Evolutionary conservation across 2,329 filamentous ascomycete genomes (phyloP).

Genomic region (Penicillium sp.): DNA sequence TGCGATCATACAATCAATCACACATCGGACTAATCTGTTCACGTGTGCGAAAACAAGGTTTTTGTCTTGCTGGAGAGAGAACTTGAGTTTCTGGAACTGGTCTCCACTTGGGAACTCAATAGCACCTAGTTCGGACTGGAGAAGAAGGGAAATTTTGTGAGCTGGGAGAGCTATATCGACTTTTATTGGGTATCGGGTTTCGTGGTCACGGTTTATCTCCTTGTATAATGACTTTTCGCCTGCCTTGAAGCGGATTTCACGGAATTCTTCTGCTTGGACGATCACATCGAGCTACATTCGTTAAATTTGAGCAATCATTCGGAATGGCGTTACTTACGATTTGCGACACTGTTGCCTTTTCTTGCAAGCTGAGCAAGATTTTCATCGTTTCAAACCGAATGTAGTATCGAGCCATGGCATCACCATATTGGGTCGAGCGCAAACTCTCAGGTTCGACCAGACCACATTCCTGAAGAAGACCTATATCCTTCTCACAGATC

Average conservation of each 20-base stretch:
- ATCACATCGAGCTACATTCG: conserved; percentile 61
- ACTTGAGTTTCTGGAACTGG: conserved; percentile 54
- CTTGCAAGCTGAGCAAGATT: conserved; percentile 62
- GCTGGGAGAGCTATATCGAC: conserved; percentile 64
- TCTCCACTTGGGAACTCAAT: conserved; percentile 64
- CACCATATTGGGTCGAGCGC: conserved; percentile 68
- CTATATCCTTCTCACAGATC: conserved; percentile 70
- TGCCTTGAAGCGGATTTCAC: conserved; percentile 68
- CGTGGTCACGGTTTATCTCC: conserved; percentile 67
- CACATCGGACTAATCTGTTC: conserved; percentile 70
- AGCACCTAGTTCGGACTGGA: conserved; percentile 72
- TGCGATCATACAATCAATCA: conserved; percentile 70
- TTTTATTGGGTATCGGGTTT: conserved; percentile 70
- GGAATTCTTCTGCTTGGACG: conserved; percentile 70
- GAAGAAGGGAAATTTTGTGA: conserved; percentile 75
- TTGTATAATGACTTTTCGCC: conserved; percentile 71
- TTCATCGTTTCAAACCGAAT: conserved; percentile 80
- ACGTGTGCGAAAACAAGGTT: conserved; percentile 65
- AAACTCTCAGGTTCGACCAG: conserved; percentile 59
- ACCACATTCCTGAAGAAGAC: conserved; percentile 59
- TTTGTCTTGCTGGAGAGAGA: conserved; percentile 63
- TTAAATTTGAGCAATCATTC: conserved; percentile 1
- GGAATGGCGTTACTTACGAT: conserved; percentile 56
- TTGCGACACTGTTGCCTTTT: conserved; percentile 61
- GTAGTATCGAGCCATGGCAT: conserved; percentile 82